A percentile compares a stretch with the other conserved stretches of the same genome.
phyloP scores from a whole-genome alignment of 1,284 basidiomycete genomes.

The Ceratobasidium sp. region DNA sequence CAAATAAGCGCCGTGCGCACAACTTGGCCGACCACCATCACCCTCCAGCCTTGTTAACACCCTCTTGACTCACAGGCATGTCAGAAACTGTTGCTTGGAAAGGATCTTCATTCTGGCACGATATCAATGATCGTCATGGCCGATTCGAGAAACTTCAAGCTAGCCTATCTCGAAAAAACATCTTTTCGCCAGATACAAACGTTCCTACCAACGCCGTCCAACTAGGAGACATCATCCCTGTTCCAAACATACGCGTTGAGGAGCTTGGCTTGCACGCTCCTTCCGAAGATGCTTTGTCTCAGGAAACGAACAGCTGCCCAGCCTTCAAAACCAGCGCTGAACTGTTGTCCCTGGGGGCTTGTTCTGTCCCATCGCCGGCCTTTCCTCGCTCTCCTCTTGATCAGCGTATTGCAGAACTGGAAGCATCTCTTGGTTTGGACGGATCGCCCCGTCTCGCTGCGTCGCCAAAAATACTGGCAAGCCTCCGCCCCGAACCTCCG shows the following conservation, averaged over 20 bases:
- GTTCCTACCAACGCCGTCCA: background rate
- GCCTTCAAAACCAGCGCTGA: constrained; percentile 16
- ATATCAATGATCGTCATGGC: constrained; percentile 11
- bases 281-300: background rate
- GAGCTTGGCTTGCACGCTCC: background rate
- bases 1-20: background rate
- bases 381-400: constrained; percentile 32
- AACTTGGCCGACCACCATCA: background rate
- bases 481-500: constrained; percentile 27
- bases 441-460: constrained; percentile 37
- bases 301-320: background rate
- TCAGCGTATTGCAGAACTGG: constrained; percentile 36
- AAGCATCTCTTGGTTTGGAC: constrained; percentile 26
- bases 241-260: constrained; percentile 8
- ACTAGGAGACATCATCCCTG: constrained; percentile 31
- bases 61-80: background rate
- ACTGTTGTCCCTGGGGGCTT: background rate
- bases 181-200: constrained; percentile 3
- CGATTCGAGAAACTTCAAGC: constrained; percentile 28
- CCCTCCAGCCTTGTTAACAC: background rate
- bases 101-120: constrained; percentile 33
- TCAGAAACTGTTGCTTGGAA: constrained; percentile 27
- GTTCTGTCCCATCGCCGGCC: background rate
- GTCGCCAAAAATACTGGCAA: constrained; percentile 26
- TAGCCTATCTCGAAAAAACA: constrained; percentile 25